Percentiles rank a stretch among this genome's conserved stretches.
These are phyloP conservation scores for Juncus effusus DNA, from an alignment of 176 grass and related monocot species.

Conservation along the genomic window DNA sequence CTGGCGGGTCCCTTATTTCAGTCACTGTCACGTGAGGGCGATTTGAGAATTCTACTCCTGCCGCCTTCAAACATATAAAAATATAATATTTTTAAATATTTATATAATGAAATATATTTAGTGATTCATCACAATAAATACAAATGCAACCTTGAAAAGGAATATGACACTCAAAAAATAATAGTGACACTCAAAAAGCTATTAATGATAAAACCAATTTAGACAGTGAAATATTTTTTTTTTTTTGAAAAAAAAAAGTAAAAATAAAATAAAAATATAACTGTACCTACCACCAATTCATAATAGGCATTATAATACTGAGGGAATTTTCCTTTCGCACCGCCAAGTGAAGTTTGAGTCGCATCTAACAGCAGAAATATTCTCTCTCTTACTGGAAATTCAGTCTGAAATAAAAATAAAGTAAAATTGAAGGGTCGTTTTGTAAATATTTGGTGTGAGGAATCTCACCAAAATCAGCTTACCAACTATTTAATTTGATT, in stretches of 20 bases:
- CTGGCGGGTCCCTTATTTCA: conserved; percentile 36
- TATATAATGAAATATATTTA: conserved; percentile 10
- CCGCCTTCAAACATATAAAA: conserved; percentile 38
- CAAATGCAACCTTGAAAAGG: conserved; percentile 5
- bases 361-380: conserved; percentile 97
- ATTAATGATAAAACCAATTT: conserved; percentile 3
- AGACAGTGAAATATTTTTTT: too few relatives aligned
- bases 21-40: conserved; percentile 45
- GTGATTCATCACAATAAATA: background rate
- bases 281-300: conserved; percentile 80
- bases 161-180: conserved; percentile 6
- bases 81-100: conserved; percentile 30
- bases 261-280: conserved; percentile 21
- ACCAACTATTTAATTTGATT: too few relatives aligned
- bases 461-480: background rate
- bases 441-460: background rate
- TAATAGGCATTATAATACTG: conserved; percentile 91
- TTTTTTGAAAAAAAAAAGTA: conserved; percentile 5
- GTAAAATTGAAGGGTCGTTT: too few relatives aligned
- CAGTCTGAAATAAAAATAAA: conserved; percentile 49
- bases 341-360: conserved; percentile 85
- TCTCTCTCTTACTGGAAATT: conserved; percentile 87
- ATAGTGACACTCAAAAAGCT: conserved; percentile 9
- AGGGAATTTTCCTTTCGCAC: conserved; percentile 78
- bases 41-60: conserved; percentile 71